Evolutionary conservation across 805 yeast genomes (phyloP).

Genomic region (Candida nitratophila): DNA sequence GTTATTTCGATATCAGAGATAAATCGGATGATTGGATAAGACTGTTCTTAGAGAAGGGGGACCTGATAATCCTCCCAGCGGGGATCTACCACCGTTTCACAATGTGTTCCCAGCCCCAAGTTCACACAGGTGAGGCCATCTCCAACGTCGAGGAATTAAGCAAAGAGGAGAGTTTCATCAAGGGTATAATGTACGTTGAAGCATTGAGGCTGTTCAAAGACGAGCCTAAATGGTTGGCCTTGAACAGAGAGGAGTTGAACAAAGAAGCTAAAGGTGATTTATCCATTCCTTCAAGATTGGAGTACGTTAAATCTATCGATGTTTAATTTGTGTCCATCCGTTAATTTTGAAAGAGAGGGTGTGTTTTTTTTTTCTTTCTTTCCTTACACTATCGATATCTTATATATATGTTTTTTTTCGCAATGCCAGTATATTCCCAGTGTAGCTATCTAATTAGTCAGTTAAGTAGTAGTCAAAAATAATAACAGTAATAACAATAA

Average conservation of each 20-base stretch:
- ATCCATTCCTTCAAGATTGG: conserved; percentile 34
- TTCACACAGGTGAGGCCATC: not conserved
- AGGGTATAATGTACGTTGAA: conserved; percentile 45
- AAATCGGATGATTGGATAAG: conserved; percentile 65
- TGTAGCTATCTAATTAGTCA: too few species aligned
- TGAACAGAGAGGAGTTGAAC: conserved; percentile 37
- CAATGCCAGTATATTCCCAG: too few species aligned
- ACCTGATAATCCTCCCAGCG: conserved; percentile 73
- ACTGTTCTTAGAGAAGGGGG: conserved; percentile 53
- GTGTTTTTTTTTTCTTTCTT: not conserved
- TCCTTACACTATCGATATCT: too few species aligned
- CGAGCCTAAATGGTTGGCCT: conserved; percentile 94
- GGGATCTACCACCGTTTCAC: conserved; percentile 95
- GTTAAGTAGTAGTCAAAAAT: too few species aligned
- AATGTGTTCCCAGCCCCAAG: conserved; percentile 34
- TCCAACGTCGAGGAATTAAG: not conserved
- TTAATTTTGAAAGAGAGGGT: too few species aligned
- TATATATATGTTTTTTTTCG: too few species aligned
- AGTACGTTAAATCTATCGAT: conserved; percentile 32
- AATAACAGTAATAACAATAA: too few species aligned
- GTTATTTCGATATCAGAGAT: conserved; percentile 84
- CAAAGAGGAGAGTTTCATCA: not conserved
- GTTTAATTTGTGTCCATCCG: too few species aligned
- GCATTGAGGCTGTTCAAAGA: conserved; percentile 85
- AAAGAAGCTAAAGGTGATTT: conserved; percentile 27